Evolutionary conservation across 2,329 filamentous ascomycete species (phyloP), one percentile per base, ranked within the genome.

Genomic region (Mycogone perniciosa): DNA sequence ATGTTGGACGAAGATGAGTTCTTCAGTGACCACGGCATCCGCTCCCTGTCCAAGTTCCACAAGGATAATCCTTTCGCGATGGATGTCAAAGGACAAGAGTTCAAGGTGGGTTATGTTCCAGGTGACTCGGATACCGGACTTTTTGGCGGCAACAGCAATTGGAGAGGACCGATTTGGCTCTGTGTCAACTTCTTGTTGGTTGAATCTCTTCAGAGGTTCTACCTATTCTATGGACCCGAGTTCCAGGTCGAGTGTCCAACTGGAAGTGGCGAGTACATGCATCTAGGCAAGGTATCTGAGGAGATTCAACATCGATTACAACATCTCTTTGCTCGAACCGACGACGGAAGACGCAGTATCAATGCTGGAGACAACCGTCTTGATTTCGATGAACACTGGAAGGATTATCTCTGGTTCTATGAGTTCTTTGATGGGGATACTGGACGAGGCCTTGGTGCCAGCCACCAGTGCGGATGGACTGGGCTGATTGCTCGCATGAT

Each of bases 1-100:
- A 96, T 97, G 92, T 78, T 97, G 45, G 89, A 96, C 63, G 90
- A 96, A 69, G 84, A 89, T 27, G 92, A 97, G 65, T 97, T 97
- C 70, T 77, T 97, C 50, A 89, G 89, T 50, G 83, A 91, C 44
- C 85, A 95, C 64, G 92, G 92, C 50, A 92, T 97, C 56, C 84
- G 92, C 43, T 96, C 91, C 3, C 74, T 97, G 62, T 96, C 91
- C 31, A 96, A 93, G 69, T 88, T 82, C 63, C 92, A 97, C 72
- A 86, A 95, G 62, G 81, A 96, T 10, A 73, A 96, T 58, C 93
- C 93, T 0, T 93, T 89, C 67, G 88, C 88, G 1, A 97, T 97
- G 92, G 86, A 95, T 48, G 92, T 96, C 53, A 95, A 97, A 58
- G 90, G 89, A 0, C 89, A 96, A 66, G 79, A 79, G 31, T 97